Evolutionary conservation across 2,329 filamentous ascomycete genomes (phyloP).

Genomic region (Scedosporium aurantiacum): DNA sequence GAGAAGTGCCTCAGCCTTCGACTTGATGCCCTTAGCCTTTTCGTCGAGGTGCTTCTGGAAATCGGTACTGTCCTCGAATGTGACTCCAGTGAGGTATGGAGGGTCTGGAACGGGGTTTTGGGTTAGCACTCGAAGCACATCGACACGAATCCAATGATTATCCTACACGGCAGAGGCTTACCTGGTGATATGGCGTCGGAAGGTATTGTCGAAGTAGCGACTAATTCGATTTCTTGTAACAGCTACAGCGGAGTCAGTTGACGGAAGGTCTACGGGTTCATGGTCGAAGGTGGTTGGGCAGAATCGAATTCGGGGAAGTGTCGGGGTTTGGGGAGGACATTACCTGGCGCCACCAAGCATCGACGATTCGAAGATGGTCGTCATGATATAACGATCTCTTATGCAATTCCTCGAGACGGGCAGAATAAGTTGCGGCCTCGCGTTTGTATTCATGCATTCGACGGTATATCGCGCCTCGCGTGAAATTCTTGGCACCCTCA

Average conservation of each 20-base stretch:
- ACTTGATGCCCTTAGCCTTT: slow-evolving; percentile 65
- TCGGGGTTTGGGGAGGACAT: slow-evolving; percentile 20
- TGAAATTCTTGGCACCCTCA: slow-evolving; percentile 51
- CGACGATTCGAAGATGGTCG: slow-evolving; percentile 81
- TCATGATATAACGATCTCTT: slow-evolving; percentile 75
- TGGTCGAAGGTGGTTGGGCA: background rate
- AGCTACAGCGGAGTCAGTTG: slow-evolving; percentile 28
- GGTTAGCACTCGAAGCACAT: background rate
- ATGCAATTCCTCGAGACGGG: slow-evolving; percentile 67
- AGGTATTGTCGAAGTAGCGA: slow-evolving; percentile 41
- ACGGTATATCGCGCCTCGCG: slow-evolving; percentile 93
- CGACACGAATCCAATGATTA: background rate
- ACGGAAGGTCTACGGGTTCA: background rate
- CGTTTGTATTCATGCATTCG: slow-evolving; percentile 98
- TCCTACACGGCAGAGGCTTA: slow-evolving; percentile 14
- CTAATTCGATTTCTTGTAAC: slow-evolving; percentile 51
- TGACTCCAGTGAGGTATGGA: slow-evolving; percentile 45
- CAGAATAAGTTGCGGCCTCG: slow-evolving; percentile 71
- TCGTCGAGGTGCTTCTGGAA: slow-evolving; percentile 74
- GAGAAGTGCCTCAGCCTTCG: slow-evolving; percentile 61
- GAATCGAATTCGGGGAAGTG: background rate
- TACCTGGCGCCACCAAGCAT: slow-evolving; percentile 92
- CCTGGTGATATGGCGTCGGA: slow-evolving; percentile 30
- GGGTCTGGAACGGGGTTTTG: slow-evolving; percentile 28
- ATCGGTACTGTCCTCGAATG: slow-evolving; percentile 53